phyloP scores from a whole-genome alignment of 139 green algal species.

The Limnomonas spitsbergensis region DNA sequence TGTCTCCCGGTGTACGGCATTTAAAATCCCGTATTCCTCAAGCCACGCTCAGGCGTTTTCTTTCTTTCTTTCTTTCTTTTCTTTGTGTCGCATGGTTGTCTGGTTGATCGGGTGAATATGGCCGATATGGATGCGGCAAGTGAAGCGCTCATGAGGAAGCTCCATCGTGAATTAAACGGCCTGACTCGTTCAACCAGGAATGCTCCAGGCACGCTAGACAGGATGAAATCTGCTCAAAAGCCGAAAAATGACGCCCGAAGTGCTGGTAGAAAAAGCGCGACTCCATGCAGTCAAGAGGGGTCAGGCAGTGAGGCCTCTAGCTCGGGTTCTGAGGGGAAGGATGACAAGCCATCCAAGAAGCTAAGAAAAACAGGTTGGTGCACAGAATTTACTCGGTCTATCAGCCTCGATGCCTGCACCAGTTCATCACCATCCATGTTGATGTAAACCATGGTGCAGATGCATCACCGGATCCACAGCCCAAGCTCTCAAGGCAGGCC shows the following conservation, averaged over 20 bases:
- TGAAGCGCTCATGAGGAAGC: conserved; percentile 5
- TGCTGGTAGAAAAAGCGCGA: neutral
- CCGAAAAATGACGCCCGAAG: neutral
- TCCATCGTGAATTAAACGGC: conserved; percentile 15
- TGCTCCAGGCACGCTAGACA: neutral
- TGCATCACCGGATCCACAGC: neutral
- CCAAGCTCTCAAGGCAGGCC: neutral
- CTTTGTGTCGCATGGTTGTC: no score
- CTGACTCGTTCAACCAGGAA: neutral
- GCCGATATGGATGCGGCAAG: conserved; percentile 15
- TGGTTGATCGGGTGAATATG: no score
- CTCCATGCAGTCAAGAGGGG: neutral
- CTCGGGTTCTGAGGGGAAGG: neutral
- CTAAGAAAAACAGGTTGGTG: neutral
- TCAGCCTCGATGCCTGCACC: no score
- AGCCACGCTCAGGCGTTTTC: no score
- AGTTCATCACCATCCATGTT: no score
- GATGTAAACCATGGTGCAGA: neutral
- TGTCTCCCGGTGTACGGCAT: no score
- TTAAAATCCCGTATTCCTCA: no score
- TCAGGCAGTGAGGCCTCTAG: neutral
- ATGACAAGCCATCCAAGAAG: neutral
- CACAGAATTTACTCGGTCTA: no score
- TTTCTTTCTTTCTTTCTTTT: no score
- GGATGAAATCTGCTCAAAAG: neutral